Conservation (phyloP, 1,139 yeast species). For the Diutina rugosa region DNA sequence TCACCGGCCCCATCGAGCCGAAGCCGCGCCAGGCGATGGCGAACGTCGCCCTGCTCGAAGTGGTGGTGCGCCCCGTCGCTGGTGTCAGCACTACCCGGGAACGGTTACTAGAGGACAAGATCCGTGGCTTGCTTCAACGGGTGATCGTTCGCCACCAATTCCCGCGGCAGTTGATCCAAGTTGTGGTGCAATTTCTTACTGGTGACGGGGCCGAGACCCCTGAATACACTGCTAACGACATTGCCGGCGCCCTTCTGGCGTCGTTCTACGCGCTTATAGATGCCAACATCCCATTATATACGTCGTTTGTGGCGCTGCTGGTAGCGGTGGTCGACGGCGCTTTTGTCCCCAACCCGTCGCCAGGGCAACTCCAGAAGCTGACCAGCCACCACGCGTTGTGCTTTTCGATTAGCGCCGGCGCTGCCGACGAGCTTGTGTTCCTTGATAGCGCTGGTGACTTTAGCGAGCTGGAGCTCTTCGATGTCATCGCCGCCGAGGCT, state of each 20-base stretch:
- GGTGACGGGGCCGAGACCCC: conserved; percentile 35
- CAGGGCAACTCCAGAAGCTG: conserved; percentile 23
- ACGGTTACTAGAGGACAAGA: conserved; percentile 56
- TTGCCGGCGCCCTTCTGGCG: conserved; percentile 63
- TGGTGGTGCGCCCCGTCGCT: conserved; percentile 65
- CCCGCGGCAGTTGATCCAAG: conserved; percentile 77
- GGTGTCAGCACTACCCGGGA: conserved; percentile 77
- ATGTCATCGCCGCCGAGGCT: conserved; percentile 35
- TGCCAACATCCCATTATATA: conserved; percentile 59
- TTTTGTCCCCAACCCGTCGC: conserved; percentile 31
- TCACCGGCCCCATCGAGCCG: conserved; percentile 87
- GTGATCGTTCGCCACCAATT: conserved; percentile 53
- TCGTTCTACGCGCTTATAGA: conserved; percentile 62
- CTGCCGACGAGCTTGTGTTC: conserved; percentile 42
- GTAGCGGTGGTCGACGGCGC: conserved; percentile 17
- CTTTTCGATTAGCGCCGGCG: conserved; percentile 39
- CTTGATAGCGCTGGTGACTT: conserved; percentile 68
- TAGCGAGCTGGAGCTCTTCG: conserved; percentile 38
- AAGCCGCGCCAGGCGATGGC: conserved; percentile 79
- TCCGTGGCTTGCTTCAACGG: conserved; percentile 49
- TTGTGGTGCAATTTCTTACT: conserved; percentile 72
- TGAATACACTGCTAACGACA: conserved; percentile 35
- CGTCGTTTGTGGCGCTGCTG: conserved; percentile 47
- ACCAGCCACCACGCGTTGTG: conserved; percentile 58
- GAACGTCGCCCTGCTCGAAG: conserved; percentile 62